A percentile compares a stretch with the other conserved stretches of the same genome.
phyloP scores from a whole-genome alignment of 2,329 filamentous ascomycete species.

The Hypoxylon sp. region DNA sequence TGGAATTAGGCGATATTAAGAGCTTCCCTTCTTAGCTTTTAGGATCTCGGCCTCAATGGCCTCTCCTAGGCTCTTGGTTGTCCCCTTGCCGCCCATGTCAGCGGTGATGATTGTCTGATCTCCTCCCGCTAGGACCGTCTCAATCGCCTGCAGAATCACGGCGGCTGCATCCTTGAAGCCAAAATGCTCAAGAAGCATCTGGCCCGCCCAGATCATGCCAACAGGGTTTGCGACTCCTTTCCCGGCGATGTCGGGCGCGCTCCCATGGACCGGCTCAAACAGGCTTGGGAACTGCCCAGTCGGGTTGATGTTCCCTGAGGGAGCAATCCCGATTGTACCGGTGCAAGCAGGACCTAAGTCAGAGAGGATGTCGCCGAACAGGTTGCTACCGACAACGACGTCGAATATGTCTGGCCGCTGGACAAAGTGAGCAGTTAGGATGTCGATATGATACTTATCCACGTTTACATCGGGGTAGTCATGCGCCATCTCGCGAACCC shows the following conservation, averaged over 20 bases:
- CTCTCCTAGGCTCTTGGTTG: slow-evolving; percentile 71
- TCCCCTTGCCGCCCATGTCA: slow-evolving; percentile 71
- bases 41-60: slow-evolving; percentile 59
- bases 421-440: slow-evolving; percentile 74
- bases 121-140: slow-evolving; percentile 56
- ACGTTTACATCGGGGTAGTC: slow-evolving; percentile 70
- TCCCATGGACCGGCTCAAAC: slow-evolving; percentile 76
- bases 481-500: slow-evolving; percentile 66
- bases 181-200: slow-evolving; percentile 72
- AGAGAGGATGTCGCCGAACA: slow-evolving; percentile 73
- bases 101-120: slow-evolving; percentile 68
- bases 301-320: slow-evolving; percentile 74
- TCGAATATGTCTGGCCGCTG: slow-evolving; percentile 70
- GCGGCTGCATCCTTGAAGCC: slow-evolving; percentile 71
- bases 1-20: neutral
- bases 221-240: slow-evolving; percentile 75
- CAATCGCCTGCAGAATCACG: slow-evolving; percentile 52
- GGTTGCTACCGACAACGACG: slow-evolving; percentile 73
- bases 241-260: slow-evolving; percentile 75
- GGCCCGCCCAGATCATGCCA: slow-evolving; percentile 66
- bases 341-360: slow-evolving; percentile 75
- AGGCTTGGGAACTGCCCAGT: slow-evolving; percentile 71
- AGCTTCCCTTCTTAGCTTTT: slow-evolving; percentile 7
- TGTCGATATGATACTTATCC: slow-evolving; percentile 76
- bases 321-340: slow-evolving; percentile 77